These are phyloP conservation scores for Penicillium olsonii DNA, from an alignment of 2,329 filamentous ascomycete genomes.

Conservation along the genomic window DNA sequence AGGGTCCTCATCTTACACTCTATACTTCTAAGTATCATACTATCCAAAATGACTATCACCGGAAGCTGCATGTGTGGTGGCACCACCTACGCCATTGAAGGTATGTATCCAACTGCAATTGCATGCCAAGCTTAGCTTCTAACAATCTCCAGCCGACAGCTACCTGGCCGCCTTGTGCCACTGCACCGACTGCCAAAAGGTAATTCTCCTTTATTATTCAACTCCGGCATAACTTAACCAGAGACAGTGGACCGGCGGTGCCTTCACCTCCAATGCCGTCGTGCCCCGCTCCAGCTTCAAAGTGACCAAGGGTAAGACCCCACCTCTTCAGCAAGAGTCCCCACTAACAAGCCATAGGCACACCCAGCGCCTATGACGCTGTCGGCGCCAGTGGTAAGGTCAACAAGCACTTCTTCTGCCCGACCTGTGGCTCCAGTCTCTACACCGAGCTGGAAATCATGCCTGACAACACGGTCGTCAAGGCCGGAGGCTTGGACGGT, in stretches of 20 bases:
- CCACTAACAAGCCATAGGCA: slow-evolving; percentile 37
- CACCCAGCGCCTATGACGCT: slow-evolving; percentile 51
- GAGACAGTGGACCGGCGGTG: slow-evolving; percentile 52
- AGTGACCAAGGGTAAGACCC: slow-evolving; percentile 49
- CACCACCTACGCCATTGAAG: slow-evolving; percentile 31
- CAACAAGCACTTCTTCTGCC: slow-evolving; percentile 60
- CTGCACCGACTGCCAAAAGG: slow-evolving; percentile 59
- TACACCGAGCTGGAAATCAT: slow-evolving; percentile 57
- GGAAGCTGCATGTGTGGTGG: slow-evolving; percentile 40
- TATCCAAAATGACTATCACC: slow-evolving; percentile 27
- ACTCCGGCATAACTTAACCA: neutral
- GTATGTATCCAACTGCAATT: slow-evolving; percentile 10
- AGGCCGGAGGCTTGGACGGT: slow-evolving; percentile 55
- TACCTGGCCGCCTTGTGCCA: slow-evolving; percentile 53
- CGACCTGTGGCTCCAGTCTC: slow-evolving; percentile 53
- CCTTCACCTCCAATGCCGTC: slow-evolving; percentile 58
- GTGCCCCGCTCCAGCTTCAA: slow-evolving; percentile 51
- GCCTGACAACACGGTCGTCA: slow-evolving; percentile 53
- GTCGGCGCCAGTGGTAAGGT: slow-evolving; percentile 54
- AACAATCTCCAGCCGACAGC: slow-evolving; percentile 39
- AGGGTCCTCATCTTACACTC: slow-evolving; percentile 12
- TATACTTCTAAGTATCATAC: no score
- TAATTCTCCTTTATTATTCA: no score
- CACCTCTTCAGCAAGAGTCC: no score
- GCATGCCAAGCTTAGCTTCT: neutral